Conservation (phyloP, 352 stramenopile species). For the Globisporangium emineosum region DNA sequence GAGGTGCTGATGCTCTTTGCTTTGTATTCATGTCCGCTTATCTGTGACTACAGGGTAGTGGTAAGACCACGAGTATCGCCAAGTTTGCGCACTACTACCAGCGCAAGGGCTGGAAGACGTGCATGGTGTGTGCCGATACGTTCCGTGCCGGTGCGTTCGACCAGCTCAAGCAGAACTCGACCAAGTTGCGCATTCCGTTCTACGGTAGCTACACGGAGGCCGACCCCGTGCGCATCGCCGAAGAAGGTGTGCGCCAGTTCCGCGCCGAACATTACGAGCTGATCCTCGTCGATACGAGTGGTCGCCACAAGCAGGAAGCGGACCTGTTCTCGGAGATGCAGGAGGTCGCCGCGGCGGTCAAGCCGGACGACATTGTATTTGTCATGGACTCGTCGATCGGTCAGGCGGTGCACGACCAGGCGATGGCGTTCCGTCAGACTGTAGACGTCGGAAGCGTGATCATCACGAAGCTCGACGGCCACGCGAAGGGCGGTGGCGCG, state of each 20-base stretch:
- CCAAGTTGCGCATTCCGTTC: constrained; percentile 97
- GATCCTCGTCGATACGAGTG: constrained; percentile 99
- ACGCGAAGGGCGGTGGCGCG: constrained; percentile 98
- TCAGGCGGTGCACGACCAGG: constrained; percentile 97
- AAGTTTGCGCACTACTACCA: constrained; percentile 99
- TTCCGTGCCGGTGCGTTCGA: constrained; percentile 98
- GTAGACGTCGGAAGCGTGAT: constrained; percentile 98
- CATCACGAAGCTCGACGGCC: constrained; percentile 99
- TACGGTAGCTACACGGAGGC: constrained; percentile 98
- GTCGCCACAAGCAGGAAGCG: constrained; percentile 97
- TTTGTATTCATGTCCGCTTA: neutral
- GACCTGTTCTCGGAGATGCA: constrained; percentile 99
- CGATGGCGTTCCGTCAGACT: constrained; percentile 92
- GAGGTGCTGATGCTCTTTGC: neutral
- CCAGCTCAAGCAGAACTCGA: constrained; percentile 99
- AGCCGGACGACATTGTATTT: constrained; percentile 97
- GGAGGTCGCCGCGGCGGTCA: constrained; percentile 94
- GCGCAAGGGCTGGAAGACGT: constrained; percentile 96
- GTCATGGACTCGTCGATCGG: constrained; percentile 99
- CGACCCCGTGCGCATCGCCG: constrained; percentile 96
- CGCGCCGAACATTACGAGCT: constrained; percentile 96
- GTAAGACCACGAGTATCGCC: constrained; percentile 99
- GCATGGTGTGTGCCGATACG: constrained; percentile 99
- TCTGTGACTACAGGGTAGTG: constrained; percentile 84
- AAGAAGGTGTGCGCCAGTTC: constrained; percentile 98